These are phyloP conservation scores for Phylloporus arenicola DNA, from an alignment of 768 basidiomycete species.

Conservation along the genomic window DNA sequence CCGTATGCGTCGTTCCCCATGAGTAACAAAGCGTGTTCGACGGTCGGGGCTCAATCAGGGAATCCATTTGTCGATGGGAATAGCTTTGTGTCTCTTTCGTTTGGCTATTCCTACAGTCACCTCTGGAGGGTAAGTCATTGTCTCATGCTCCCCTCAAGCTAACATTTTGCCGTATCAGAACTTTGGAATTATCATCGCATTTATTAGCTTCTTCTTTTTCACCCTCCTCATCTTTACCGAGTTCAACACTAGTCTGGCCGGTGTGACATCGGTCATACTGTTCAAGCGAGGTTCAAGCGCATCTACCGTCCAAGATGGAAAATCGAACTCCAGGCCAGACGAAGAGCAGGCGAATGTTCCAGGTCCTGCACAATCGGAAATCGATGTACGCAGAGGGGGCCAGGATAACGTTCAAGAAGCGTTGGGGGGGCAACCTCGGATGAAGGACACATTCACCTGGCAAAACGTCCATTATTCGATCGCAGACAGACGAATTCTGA, in stretches of 20 bases:
- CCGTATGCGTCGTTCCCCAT: constrained; percentile 53
- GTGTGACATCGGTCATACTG: constrained; percentile 43
- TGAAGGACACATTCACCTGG: constrained; percentile 75
- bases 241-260: constrained; percentile 35
- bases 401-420: constrained; percentile 25
- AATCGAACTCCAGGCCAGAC: neutral
- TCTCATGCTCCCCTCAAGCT: neutral
- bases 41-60: constrained; percentile 60
- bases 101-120: constrained; percentile 40
- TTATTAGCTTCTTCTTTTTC: constrained; percentile 52
- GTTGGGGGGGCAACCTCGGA: constrained; percentile 29
- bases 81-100: constrained; percentile 44
- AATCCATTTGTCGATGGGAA: constrained; percentile 55
- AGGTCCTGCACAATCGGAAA: constrained; percentile 3
- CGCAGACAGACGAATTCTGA: constrained; percentile 50
- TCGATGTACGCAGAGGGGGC: constrained; percentile 2
- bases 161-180: constrained; percentile 36
- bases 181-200: constrained; percentile 65
- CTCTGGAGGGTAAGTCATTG: constrained; percentile 40
- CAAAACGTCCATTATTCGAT: constrained; percentile 64
- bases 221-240: constrained; percentile 60
- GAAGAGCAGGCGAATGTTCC: constrained; percentile 25
- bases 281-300: constrained; percentile 57
- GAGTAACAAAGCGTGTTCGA: constrained; percentile 71
- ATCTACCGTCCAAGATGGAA: neutral